phyloP scores from a whole-genome alignment of 2,329 filamentous ascomycete genomes.

The Ascochyta clinopodiicola region DNA sequence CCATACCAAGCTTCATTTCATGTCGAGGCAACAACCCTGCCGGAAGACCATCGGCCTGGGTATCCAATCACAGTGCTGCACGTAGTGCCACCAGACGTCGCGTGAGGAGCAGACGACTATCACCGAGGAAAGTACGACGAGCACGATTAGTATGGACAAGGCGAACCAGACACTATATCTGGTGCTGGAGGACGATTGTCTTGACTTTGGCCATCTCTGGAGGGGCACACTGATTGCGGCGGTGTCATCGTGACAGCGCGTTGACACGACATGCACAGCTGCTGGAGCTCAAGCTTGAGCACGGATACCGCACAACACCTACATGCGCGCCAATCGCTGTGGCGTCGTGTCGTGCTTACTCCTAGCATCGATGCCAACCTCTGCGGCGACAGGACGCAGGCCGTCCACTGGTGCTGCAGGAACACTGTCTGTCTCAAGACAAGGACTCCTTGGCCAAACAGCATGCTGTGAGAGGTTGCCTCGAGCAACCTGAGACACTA shows the following conservation, averaged over 20 bases:
- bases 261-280: constrained; percentile 10
- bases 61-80: constrained; percentile 31
- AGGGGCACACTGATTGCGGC: neutral
- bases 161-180: constrained; percentile 4
- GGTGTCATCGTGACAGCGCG: constrained; percentile 9
- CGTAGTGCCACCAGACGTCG: constrained; percentile 31
- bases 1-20: neutral
- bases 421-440: constrained; percentile 8
- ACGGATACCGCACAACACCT: constrained; percentile 5
- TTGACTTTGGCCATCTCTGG: neutral
- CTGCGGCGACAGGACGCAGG: neutral
- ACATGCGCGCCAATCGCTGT: constrained; percentile 12
- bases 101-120: constrained; percentile 18
- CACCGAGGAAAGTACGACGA: constrained; percentile 9
- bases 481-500: constrained; percentile 8
- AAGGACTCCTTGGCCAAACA: neutral
- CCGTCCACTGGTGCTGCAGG: constrained; percentile 10
- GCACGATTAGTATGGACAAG: neutral
- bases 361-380: neutral
- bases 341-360: constrained; percentile 1
- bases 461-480: constrained; percentile 4
- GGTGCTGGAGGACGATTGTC: neutral
- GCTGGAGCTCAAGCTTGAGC: constrained; percentile 20
- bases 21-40: constrained; percentile 7
- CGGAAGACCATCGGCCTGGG: neutral